Base-by-base conservation (phyloP, 2,329 filamentous ascomycete genomes). In the Cladosporium sphaerospermum region DNA sequence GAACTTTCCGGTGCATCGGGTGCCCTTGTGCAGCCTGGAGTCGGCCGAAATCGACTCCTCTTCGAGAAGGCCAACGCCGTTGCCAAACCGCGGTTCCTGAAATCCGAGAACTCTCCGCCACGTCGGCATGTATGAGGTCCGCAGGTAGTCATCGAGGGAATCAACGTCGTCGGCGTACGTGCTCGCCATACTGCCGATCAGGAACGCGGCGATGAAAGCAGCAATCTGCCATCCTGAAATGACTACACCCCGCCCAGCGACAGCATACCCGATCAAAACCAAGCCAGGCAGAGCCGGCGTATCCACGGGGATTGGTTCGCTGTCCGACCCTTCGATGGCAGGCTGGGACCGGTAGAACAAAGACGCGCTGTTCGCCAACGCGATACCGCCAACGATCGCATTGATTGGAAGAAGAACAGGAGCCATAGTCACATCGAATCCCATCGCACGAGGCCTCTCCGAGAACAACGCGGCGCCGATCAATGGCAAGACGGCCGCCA, bases 161-260 rank as follows among this genome's bases (percentile, higher is more conserved):
- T 44, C 11, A 28, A 32, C 32, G 31, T 51, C 39, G 8, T 37
- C 48, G 9, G 37, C 32, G 14, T 51, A 51, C 6, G 40, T 41
- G 14, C 39, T 51, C 19, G 48, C 40, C 8, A 33, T 37, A 19
- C 32, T 36, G 19, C 39, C 48, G 32, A 51, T 33, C 13, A 51
- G 7, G 40, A 39, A 51, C n/a, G 48, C 48, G 9, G 32, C 48
- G 13, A 43, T n/a, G n/a, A 44, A 44, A 2, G 48, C 48, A 19
- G 36, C 16, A n/a, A 44, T 39, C n/a, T 51, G 48, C 48, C 48
- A 51, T 11, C 40, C 48, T 6, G 48, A 51, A 9, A 51, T 42
- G 1, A 51, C 31, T 16, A n/a, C 37, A 2, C 39, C 40, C 10
- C 33, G 39, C 3, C 48, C 48, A 44, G 19, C 16, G 2, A 51